Base-by-base conservation (phyloP, 345 rosid species). In the Arabidopsis arenosa region DNA sequence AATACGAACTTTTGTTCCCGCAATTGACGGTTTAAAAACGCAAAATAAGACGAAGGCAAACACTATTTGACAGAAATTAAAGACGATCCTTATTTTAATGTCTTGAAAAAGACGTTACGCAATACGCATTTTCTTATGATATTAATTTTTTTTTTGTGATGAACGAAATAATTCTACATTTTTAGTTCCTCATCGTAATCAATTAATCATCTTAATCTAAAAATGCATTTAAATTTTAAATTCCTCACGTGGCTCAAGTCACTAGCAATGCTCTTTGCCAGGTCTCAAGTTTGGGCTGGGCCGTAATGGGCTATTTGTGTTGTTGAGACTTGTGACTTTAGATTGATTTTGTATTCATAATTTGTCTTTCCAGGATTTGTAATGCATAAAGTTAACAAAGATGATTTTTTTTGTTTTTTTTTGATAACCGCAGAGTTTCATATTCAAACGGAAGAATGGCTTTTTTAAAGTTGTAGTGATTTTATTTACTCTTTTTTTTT, bases 1-100 rank as follows among this genome's bases (percentile, higher is more conserved):
- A 28, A 8, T 39, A 59, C 9, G 59, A 48, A 36, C 33, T 39
- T 63, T 47, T 37, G 44, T 67, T 58, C 9, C 73, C 73, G 73
- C 67, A 66, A 44, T 66, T 66, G 15, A 49, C 41, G 78, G 72
- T 55, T 65, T 64, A 14, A 15, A 43, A 21, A 45, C 40, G 11
- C 17, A 74, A 14, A 44, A 55, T 63, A n/a, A 62, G 6, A 61
- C 8, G 28, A 48, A 23, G 11, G 21, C 13, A 52, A 67, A 52
- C 35, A 51, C 35, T 49, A 21, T 4, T 66, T 37, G 35, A 23
- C 48, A 4, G 5, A 5, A 14, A 18, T 33, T 2, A 33, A 17
- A 45, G 43, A 35, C 43, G 41, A 32, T 10, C 9, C 33, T 10
- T 17, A 65, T 48, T 32, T 30, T 18, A 4, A 67, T 21, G 26